phyloP scores from a whole-genome alignment of 2,329 filamentous ascomycete genomes.

The Acrocalymma vagum region DNA sequence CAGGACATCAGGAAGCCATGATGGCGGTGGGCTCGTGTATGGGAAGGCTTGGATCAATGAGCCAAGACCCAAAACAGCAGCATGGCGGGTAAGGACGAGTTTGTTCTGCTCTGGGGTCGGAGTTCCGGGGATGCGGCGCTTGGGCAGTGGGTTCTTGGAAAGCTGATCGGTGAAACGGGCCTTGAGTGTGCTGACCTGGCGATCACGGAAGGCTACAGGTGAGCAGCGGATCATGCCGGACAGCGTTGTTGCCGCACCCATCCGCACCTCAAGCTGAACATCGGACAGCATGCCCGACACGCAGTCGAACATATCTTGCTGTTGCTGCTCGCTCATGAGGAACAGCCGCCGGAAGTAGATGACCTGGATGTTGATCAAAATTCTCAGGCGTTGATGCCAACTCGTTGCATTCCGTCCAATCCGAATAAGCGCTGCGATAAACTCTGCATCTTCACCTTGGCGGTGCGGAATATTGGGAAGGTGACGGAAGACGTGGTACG shows the following conservation, averaged over 20 bases:
- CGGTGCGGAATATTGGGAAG: conserved; percentile 94
- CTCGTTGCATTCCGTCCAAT: conserved; percentile 85
- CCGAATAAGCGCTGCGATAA: conserved; percentile 85
- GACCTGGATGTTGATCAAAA: conserved; percentile 98
- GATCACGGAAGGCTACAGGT: conserved; percentile 78
- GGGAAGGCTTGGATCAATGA: conserved; percentile 95
- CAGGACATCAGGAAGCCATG: conserved; percentile 92
- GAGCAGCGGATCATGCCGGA: conserved; percentile 99
- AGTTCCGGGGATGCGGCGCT: conserved; percentile 66
- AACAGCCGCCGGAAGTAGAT: conserved; percentile 98
- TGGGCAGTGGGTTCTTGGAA: conserved; percentile 86
- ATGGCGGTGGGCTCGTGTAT: conserved; percentile 89
- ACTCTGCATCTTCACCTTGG: conserved; percentile 81
- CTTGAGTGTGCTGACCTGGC: conserved; percentile 79
- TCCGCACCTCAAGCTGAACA: conserved; percentile 89
- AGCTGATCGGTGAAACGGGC: conserved; percentile 81
- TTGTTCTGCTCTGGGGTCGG: conserved; percentile 77
- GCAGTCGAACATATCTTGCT: conserved; percentile 83
- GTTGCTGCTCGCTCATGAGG: conserved; percentile 77
- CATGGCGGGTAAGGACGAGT: conserved; percentile 83
- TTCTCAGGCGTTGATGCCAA: conserved; percentile 95
- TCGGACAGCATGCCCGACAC: conserved; percentile 97
- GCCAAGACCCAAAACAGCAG: conserved; percentile 89
- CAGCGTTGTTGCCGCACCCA: conserved; percentile 89
- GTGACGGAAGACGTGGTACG: conserved; percentile 97